phyloP scores from a whole-genome alignment of 2,329 filamentous ascomycete species.

The Botrytis fabae region DNA sequence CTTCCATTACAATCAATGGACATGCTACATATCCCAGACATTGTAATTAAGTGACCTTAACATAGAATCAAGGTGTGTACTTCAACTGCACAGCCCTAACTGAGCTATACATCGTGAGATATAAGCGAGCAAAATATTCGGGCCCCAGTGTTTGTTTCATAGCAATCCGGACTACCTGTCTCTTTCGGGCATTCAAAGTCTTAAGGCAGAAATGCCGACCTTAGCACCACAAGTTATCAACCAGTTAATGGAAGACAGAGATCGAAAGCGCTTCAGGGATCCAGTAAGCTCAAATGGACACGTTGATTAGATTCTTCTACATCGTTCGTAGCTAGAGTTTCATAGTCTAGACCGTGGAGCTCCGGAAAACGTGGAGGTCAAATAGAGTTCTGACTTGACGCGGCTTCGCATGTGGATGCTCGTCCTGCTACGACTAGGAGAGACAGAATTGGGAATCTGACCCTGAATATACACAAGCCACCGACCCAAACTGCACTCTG shows the following conservation, averaged over 20 bases:
- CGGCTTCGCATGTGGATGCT: not conserved
- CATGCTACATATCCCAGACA: not conserved
- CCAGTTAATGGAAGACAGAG: not conserved
- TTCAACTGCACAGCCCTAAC: not conserved
- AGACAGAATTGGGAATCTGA: not conserved
- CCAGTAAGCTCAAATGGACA: not conserved
- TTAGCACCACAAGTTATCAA: not conserved
- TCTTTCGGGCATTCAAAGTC: not conserved
- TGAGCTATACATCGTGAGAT: not conserved
- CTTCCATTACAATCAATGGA: not conserved
- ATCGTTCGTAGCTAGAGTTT: not conserved
- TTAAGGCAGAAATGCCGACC: not conserved
- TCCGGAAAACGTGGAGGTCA: not conserved
- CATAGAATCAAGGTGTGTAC: not conserved
- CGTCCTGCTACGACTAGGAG: not conserved
- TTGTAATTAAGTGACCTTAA: not conserved
- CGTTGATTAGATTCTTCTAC: not conserved
- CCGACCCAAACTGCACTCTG: not conserved
- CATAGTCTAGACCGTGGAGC: not conserved
- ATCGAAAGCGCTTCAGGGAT: not conserved
- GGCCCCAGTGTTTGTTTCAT: not conserved
- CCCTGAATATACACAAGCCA: not conserved
- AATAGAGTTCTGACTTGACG: not conserved
- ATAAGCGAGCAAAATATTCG: not conserved
- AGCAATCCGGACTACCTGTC: not conserved